Conservation (phyloP, 177 flowering plant genomes). For the Telopea speciosissima region DNA sequence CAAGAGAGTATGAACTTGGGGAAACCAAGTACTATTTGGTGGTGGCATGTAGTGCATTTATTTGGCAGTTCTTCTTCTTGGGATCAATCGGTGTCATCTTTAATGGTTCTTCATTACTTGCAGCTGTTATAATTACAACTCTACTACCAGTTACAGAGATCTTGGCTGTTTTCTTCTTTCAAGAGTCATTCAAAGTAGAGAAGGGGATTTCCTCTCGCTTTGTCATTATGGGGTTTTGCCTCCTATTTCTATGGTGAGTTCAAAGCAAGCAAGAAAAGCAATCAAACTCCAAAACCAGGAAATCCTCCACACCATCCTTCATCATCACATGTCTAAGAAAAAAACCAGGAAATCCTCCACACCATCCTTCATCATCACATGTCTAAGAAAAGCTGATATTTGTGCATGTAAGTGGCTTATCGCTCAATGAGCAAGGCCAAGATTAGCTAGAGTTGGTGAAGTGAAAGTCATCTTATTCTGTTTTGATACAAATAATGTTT, state of each 20-base stretch:
- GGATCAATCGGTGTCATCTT: constrained; percentile 1
- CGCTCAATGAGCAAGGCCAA: too few relatives aligned
- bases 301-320: background rate
- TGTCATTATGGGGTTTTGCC: constrained; percentile 25
- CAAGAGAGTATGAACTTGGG: constrained; percentile 24
- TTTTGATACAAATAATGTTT: too few relatives aligned
- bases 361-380: too few relatives aligned
- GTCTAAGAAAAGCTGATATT: too few relatives aligned
- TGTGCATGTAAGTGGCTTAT: too few relatives aligned
- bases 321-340: too few relatives aligned
- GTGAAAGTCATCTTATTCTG: too few relatives aligned
- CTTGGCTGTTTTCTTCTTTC: constrained; percentile 14
- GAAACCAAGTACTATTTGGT: constrained; percentile 22
- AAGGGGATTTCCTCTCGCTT: constrained; percentile 25
- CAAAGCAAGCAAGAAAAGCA: constrained; percentile 10
- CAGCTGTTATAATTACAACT: constrained; percentile 15
- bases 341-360: too few relatives aligned
- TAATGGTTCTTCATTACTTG: constrained; percentile 20
- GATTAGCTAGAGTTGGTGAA: too few relatives aligned
- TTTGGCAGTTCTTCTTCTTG: too few relatives aligned
- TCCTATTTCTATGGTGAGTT: constrained; percentile 29
- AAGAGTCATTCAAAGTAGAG: constrained; percentile 23
- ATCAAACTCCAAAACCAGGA: background rate
- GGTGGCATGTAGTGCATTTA: background rate
- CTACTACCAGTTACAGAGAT: constrained; percentile 19